A percentile compares a stretch with the other conserved stretches of the same genome.
phyloP scores from a whole-genome alignment of 441 rosid genomes.

The Corymbia calophylla region DNA sequence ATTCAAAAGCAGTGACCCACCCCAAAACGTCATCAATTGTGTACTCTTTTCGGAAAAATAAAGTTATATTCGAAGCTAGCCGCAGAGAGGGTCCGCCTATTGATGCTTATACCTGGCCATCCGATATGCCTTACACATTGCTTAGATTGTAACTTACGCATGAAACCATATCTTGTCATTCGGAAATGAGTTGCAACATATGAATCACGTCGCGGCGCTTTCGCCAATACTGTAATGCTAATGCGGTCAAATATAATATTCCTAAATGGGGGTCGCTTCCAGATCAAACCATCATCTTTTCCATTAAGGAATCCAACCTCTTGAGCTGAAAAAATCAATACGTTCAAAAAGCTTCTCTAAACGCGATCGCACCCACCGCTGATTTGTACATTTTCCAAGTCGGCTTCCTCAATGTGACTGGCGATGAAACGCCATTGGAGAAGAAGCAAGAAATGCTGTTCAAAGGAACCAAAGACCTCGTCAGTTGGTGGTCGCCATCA shows the following conservation, averaged over 20 bases:
- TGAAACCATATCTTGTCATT: background rate
- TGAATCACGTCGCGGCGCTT: background rate
- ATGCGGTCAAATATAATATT: rapidly evolving
- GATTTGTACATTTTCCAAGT: background rate
- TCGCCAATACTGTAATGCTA: background rate
- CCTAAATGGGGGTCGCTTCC: background rate
- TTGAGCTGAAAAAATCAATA: background rate
- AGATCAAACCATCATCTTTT: background rate
- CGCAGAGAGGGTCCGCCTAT: background rate
- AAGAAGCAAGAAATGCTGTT: background rate
- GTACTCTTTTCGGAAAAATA: background rate
- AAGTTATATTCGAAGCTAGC: background rate
- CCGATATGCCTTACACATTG: background rate
- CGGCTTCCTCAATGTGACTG: background rate
- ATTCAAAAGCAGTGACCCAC: background rate
- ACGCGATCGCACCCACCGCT: background rate
- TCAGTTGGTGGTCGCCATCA: background rate
- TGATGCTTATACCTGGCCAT: background rate
- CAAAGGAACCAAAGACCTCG: background rate
- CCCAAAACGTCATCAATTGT: background rate
- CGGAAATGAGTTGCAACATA: background rate
- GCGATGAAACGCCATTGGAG: background rate
- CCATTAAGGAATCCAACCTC: background rate
- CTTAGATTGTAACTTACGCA: background rate
- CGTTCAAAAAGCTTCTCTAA: background rate